Conservation (phyloP, 1,139 yeast genomes). For the Lodderomyces elongisporus region DNA sequence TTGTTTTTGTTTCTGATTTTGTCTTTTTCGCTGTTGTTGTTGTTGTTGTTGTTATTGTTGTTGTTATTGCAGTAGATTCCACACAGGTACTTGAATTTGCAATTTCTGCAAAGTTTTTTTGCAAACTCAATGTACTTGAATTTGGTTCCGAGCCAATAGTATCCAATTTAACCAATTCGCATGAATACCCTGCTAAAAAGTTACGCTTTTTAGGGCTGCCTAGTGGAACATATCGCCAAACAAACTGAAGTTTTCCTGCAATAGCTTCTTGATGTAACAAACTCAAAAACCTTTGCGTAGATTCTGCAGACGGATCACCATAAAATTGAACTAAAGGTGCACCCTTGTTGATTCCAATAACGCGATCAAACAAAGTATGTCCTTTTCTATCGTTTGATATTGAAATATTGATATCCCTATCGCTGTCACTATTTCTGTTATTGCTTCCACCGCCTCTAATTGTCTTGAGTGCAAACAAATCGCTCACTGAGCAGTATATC, state of each 20-base stretch:
- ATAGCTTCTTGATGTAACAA: conserved; percentile 57
- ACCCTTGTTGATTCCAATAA: conserved; percentile 42
- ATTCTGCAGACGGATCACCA: conserved; percentile 45
- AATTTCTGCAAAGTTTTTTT: conserved; percentile 10
- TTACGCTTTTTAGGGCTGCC: conserved; percentile 20
- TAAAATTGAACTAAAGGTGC: conserved; percentile 46
- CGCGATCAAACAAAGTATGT: conserved; percentile 55
- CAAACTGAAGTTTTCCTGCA: conserved; percentile 63
- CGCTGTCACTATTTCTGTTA: no score
- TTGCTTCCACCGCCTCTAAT: no score
- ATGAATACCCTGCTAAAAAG: conserved; percentile 61
- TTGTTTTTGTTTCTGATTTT: no score
- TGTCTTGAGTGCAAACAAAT: conserved; percentile 55
- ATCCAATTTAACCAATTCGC: conserved; percentile 54
- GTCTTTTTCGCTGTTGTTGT: no score
- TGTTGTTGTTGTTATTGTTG: no score
- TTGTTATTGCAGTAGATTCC: no score
- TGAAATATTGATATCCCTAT: conserved; percentile 10
- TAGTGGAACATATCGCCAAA: conserved; percentile 63
- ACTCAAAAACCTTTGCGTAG: conserved; percentile 53
- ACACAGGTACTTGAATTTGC: conserved; percentile 17
- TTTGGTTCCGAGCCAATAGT: conserved; percentile 55
- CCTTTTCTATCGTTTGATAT: conserved; percentile 9
- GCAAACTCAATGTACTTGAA: conserved; percentile 7
- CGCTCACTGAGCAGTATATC: conserved; percentile 60